phyloP scores from a whole-genome alignment of 768 basidiomycete species.

The Baorangia bicolor region DNA sequence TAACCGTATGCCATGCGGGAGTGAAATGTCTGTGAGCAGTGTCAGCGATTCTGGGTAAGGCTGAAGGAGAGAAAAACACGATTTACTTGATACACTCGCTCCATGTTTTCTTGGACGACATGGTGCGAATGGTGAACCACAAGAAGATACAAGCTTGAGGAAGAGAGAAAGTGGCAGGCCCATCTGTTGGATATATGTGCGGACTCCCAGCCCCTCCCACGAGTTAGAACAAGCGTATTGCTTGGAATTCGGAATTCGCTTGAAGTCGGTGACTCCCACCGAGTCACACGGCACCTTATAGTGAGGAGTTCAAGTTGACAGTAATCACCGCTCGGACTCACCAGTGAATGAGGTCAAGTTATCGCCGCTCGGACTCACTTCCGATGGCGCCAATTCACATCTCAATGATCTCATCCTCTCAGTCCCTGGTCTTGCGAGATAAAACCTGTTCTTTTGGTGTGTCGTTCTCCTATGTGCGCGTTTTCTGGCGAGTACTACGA shows the following conservation, averaged over 20 bases:
- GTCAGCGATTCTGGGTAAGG: neutral
- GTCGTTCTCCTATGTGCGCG: no score
- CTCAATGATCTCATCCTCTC: no score
- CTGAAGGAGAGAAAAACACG: neutral
- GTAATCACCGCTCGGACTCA: no score
- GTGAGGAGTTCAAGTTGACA: no score
- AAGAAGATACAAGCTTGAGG: neutral
- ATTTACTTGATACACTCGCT: constrained; percentile 36
- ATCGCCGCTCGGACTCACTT: no score
- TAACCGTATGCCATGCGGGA: constrained; percentile 47
- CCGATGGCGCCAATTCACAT: no score
- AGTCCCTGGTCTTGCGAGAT: no score
- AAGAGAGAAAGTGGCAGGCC: neutral
- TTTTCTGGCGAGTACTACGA: no score
- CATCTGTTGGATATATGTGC: neutral
- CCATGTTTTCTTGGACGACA: constrained; percentile 35
- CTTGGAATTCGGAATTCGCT: constrained; percentile 10
- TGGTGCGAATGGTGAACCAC: neutral
- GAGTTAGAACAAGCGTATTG: neutral
- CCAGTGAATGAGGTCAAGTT: no score
- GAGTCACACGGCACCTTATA: neutral
- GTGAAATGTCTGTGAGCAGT: constrained; percentile 40
- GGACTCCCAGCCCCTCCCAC: no score
- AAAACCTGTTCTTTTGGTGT: no score
- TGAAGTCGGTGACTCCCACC: neutral